Base-by-base conservation (phyloP, 2,329 filamentous ascomycete species). In the Diplodia corticola region DNA sequence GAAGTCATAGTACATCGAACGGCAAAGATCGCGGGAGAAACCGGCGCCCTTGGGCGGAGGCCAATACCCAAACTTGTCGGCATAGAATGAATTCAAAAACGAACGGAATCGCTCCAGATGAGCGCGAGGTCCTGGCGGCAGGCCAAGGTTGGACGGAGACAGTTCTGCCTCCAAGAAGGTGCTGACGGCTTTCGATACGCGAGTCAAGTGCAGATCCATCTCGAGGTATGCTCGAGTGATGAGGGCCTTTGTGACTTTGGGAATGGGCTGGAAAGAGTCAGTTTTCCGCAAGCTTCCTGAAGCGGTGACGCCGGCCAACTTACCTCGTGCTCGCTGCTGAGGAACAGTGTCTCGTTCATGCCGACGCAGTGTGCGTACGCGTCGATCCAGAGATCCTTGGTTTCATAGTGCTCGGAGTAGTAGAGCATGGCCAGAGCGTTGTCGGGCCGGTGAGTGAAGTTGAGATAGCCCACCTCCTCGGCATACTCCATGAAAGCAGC, bases 341-440 rank as follows among this genome's bases (percentile, higher is more conserved):
- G 72, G 48, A 82, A 79, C 5, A 93, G 68, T 28, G 80, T 80
- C 22, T 90, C 86, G 67, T 85, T 85, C 91, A 94, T 93, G 50
- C 91, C 91, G 40, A 90, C 89, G 73, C 91, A 92, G 72, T 95
- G 91, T 15, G 86, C 84, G 76, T 93, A 92, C 0, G 91, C 88
- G 71, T 91, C 85, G 12, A 88, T 83, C 81, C 91, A 94, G 13
- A 91, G 77, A n/a, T 87, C 83, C 63, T 80, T 81, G 28, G 90
- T 76, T 61, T 85, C 84, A 69, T 88, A 89, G 24, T 83, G 80
- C 72, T 94, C 91, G 1, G 90, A 88, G 50, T 92, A 83, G 60
- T 85, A 85, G 13, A 94, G 78, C 51, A 89, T 80, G 0, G 88
- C 90, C 44, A 93, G 74, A 0, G 91, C 88, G 72, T 93, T 87